Base-by-base conservation (phyloP, 176 grass and related monocot species). In the Tuctoria greenei region DNA sequence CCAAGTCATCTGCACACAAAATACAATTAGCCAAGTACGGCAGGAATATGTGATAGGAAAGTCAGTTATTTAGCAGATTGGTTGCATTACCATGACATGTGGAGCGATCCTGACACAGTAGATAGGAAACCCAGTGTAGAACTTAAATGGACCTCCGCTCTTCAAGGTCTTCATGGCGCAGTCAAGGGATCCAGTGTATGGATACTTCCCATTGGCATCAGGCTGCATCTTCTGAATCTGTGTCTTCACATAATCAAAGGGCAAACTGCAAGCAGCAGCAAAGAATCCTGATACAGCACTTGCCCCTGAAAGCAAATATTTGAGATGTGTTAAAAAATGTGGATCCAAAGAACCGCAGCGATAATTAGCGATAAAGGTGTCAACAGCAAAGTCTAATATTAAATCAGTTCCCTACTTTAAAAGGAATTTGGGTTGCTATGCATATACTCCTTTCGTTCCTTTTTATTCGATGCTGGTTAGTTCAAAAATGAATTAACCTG, bases 171-270 rank as follows among this genome's bases (percentile, higher is more conserved):
- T 83, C 76, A 97, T 24, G 55, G 80, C 85, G 68, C 93, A 97
- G 68, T 97, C 93, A 73, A 97, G 71, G 62, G 93, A 93, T 6
- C 90, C 93, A 12, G 90, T 87, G 74, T 97, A 97, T 20, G 90
- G 93, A 76, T 93, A 97, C 74, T 97, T 97, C 38, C 93, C 90
- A 38, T 68, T 85, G 76, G 90, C 88, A 82, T 97, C 93, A 46
- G 90, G 93, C 65, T 97, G 93, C 93, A 97, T 97, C 82, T 97
- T 97, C 59, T 97, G 93, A 79, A 97, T 88, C 80, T 97, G 93
- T 27, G 93, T 97, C 76, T 97, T 97, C 64, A 97, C 93, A 49
- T 97, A 97, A 81, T 97, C 93, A 47, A 97, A 97, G 16, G 93
- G 93, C 64, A 97, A 90, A 83, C 93, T 97, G 77, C 93, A 97